Evolutionary conservation across 2,329 filamentous ascomycete genomes (phyloP).

Genomic region (Ascochyta rabiei): DNA sequence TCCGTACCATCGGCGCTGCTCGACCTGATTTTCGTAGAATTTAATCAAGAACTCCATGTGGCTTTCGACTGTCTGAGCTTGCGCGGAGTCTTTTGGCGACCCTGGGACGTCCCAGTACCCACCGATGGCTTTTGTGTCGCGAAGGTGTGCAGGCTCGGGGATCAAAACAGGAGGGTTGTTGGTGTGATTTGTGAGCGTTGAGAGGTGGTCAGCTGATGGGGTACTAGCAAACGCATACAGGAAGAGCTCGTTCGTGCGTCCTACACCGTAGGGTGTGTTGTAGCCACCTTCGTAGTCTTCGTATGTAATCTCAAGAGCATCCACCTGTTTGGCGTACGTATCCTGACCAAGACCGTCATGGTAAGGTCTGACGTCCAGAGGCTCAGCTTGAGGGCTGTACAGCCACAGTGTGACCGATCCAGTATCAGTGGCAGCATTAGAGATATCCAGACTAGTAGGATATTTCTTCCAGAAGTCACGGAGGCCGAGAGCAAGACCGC

Average conservation of each 20-base stretch:
- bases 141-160: slow-evolving; percentile 57
- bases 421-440: slow-evolving; percentile 56
- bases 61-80: slow-evolving; percentile 52
- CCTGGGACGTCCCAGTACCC: slow-evolving; percentile 60
- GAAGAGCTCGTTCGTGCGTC: slow-evolving; percentile 63
- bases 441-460: slow-evolving; percentile 63
- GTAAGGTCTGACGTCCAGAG: slow-evolving; percentile 63
- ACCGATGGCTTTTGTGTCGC: slow-evolving; percentile 60
- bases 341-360: slow-evolving; percentile 64
- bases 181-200: slow-evolving; percentile 53
- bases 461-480: slow-evolving; percentile 69
- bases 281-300: slow-evolving; percentile 65
- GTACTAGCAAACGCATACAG: slow-evolving; percentile 61
- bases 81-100: slow-evolving; percentile 39
- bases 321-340: slow-evolving; percentile 63
- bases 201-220: slow-evolving; percentile 56
- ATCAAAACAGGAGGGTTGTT: slow-evolving; percentile 61
- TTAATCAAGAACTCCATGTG: slow-evolving; percentile 63
- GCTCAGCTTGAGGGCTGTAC: slow-evolving; percentile 62
- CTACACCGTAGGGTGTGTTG: slow-evolving; percentile 64
- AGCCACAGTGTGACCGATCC: slow-evolving; percentile 66
- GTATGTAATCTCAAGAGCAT: slow-evolving; percentile 67
- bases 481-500: slow-evolving; percentile 65
- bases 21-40: slow-evolving; percentile 63
- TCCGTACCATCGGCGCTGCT: slow-evolving; percentile 66